Percentiles rank a stretch among this genome's conserved stretches.
phyloP scores from a whole-genome alignment of 768 basidiomycete species.

The Macrolepiota albuminosa region DNA sequence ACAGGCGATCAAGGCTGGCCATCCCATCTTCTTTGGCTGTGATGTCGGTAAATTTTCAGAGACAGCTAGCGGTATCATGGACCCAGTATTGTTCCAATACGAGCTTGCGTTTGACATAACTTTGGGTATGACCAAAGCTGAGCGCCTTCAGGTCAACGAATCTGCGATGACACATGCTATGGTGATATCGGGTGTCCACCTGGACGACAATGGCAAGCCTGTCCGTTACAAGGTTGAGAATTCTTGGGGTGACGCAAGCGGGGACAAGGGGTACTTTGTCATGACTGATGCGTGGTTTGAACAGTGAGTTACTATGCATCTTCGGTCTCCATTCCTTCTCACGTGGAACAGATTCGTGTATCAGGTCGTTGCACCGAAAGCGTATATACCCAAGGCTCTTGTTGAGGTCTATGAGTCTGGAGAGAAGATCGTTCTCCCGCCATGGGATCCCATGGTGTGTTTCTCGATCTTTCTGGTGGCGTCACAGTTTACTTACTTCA shows the following conservation, averaged over 20 bases:
- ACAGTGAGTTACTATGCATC: slow-evolving; percentile 46
- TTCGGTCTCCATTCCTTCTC: background rate
- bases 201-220: slow-evolving; percentile 69
- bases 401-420: slow-evolving; percentile 73
- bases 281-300: slow-evolving; percentile 95
- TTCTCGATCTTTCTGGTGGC: background rate
- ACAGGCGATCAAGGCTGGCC: slow-evolving; percentile 77
- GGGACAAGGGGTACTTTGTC: slow-evolving; percentile 85
- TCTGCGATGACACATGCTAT: slow-evolving; percentile 94
- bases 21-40: slow-evolving; percentile 94
- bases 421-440: slow-evolving; percentile 63
- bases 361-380: slow-evolving; percentile 86
- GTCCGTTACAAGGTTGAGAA: slow-evolving; percentile 97
- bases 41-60: slow-evolving; percentile 90
- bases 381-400: slow-evolving; percentile 75
- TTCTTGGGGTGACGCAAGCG: slow-evolving; percentile 77
- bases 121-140: slow-evolving; percentile 77
- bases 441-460: slow-evolving; percentile 90
- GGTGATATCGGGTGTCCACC: slow-evolving; percentile 91
- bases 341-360: slow-evolving; percentile 65
- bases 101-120: slow-evolving; percentile 86
- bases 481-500: background rate
- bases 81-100: slow-evolving; percentile 75
- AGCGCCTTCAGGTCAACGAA: slow-evolving; percentile 78
- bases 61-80: slow-evolving; percentile 75